phyloP scores from a whole-genome alignment of 192 early-diverging fungal genomes.

The Entomortierella beljakovae region DNA sequence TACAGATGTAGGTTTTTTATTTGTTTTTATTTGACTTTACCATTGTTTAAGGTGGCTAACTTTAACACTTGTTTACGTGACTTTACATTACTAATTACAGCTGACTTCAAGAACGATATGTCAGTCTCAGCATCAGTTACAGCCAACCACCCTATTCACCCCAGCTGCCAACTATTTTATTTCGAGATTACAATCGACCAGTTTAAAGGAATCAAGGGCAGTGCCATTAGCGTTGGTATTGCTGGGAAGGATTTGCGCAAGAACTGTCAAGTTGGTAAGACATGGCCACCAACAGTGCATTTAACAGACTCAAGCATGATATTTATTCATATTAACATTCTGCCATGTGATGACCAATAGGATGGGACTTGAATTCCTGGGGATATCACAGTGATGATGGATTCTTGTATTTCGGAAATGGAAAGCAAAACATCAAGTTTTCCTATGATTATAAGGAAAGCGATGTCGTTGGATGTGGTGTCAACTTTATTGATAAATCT shows the following conservation, averaged over 20 bases:
- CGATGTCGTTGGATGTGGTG: constrained; percentile 39
- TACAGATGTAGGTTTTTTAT: constrained; percentile 30
- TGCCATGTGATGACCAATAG: too few relatives aligned
- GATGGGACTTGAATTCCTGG: constrained; percentile 53
- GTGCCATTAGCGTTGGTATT: constrained; percentile 47
- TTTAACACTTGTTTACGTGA: too few relatives aligned
- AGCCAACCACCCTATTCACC: constrained; percentile 50
- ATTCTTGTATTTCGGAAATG: constrained; percentile 47
- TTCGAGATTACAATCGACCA: constrained; percentile 46
- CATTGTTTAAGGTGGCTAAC: too few relatives aligned
- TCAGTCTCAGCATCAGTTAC: constrained; percentile 50
- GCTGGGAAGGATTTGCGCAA: constrained; percentile 46
- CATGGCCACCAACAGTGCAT: too few relatives aligned
- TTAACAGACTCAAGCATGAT: too few relatives aligned
- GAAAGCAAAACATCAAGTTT: constrained; percentile 38
- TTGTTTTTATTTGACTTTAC: too few relatives aligned
- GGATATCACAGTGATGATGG: constrained; percentile 50
- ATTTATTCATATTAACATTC: too few relatives aligned
- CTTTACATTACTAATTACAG: constrained; percentile 9
- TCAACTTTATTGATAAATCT: constrained; percentile 41
- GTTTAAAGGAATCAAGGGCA: constrained; percentile 50
- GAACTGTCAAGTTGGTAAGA: constrained; percentile 52
- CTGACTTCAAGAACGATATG: constrained; percentile 55
- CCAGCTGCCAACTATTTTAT: constrained; percentile 37
- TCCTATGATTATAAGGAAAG: constrained; percentile 27